Base-by-base conservation (phyloP, 192 early-diverging fungal genomes). In the Linnemannia exigua region DNA sequence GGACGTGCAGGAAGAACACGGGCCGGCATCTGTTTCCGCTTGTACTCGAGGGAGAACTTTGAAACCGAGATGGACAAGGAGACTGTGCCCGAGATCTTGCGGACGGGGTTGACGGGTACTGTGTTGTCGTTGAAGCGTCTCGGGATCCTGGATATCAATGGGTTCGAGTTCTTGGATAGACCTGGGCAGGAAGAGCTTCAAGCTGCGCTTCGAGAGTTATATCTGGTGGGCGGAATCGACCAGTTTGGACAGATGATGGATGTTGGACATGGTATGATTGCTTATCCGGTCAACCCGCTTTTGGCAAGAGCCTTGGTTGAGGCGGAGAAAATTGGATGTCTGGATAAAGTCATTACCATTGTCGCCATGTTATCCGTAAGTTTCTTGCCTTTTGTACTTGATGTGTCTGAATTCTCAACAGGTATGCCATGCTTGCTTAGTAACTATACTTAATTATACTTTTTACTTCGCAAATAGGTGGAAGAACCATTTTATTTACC, bases 131-230 rank as follows among this genome's bases (percentile, higher is more conserved):
- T 99, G 31, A 99, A 99, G 83, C 95, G 94, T 28, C 92, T 98
- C 77, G 95, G 96, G 22, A 96, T 99, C 63, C 88, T 95, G 74
- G 97, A 98, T 85, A 90, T 98, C 48, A 88, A 97, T 31, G 91
- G 95, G 5, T 99, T 99, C 89, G 96, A 96, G 72, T 99, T 99
- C 88, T 95, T 99, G 92, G 98, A 99, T 83, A 95, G 96, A 7
- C 98, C 98, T 19, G 96, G 97, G 4, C 80, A 91, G 28, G 92
- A 94, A 5, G 94, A 95, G 67, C 94, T 99, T 17, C 84, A 93
- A 72, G 95, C 95, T 16, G 95, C 97, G 0, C 90, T 99, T 84
- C 96, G 96, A 78, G 95, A 96, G 76, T 84, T 99, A 47, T 98
- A 95, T 89, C 91, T 97, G 50, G 90, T 99, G 22, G 96, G 95